A percentile compares a stretch with the other conserved stretches of the same genome.
Evolutionary conservation across 768 basidiomycete genomes (phyloP).

Genomic region (Boletus rubroflammeus): DNA sequence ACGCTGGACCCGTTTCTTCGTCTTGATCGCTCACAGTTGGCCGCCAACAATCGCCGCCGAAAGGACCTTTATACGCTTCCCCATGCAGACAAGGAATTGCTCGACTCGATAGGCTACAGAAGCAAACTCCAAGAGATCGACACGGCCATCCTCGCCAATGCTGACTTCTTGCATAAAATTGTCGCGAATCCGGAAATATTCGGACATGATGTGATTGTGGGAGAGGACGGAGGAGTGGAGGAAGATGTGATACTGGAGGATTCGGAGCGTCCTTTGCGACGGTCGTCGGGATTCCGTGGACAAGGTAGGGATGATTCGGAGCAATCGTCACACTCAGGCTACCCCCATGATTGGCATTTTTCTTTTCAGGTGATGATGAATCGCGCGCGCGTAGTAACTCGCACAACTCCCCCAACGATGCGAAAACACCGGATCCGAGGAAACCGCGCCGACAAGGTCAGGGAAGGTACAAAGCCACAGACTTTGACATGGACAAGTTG

Average conservation of each 20-base stretch:
- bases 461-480: constrained; percentile 48
- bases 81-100: constrained; percentile 61
- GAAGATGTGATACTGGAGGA: constrained; percentile 17
- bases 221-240: constrained; percentile 18
- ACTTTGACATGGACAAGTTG: constrained; percentile 86
- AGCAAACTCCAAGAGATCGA: constrained; percentile 79
- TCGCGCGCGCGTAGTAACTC: constrained; percentile 37
- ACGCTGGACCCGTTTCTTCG: not conserved
- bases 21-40: constrained; percentile 36
- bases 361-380: constrained; percentile 21
- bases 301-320: constrained; percentile 23
- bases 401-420: constrained; percentile 22
- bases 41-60: constrained; percentile 62
- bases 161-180: constrained; percentile 70
- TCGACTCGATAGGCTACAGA: constrained; percentile 69
- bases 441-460: constrained; percentile 6
- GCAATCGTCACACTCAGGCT: constrained; percentile 17
- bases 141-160: constrained; percentile 74
- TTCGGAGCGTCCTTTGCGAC: not conserved
- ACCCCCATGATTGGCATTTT: not conserved
- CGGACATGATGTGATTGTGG: constrained; percentile 41
- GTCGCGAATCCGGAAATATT: constrained; percentile 82
- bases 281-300: not conserved
- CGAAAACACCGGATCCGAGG: constrained; percentile 10
- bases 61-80: constrained; percentile 77